Base-by-base conservation (phyloP, 352 stramenopile genomes). In the Pythium grandisporangium region DNA sequence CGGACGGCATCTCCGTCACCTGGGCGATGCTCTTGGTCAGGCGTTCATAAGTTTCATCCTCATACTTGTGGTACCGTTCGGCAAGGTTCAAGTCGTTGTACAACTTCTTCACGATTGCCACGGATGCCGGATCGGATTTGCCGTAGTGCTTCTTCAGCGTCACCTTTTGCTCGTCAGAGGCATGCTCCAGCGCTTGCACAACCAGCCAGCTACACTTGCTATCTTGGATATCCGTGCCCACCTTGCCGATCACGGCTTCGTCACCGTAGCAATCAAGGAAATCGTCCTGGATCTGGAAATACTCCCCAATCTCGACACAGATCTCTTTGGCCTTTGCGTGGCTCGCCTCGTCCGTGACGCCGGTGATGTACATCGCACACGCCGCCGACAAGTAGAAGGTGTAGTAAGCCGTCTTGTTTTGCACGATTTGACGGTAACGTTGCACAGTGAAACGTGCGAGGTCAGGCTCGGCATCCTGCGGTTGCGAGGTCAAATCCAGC, bases 221-320 rank as follows among this genome's bases (percentile, higher is more conserved):
- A 66, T 99, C 96, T 66, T 99, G 89, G 66, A 99, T 99, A 67
- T 99, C 96, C 13, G 96, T 99, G 49, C 93, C 93, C 30, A 92
- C 67, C 62, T 97, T 97, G 51, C 91, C 91, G 42, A 97, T 95
- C 42, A 97, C 84, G 27, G 82, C 58, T 10, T 88, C 84, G 42
- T 95, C 79, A 34, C 85, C 96, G 63, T 96, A 99, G 70, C 93
- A 98, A 71, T 99, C 96, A 5, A 99, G 68, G 56, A 93, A 98
- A 69, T 99, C 96, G 67, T 99, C 96, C 65, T 99, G 96, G 45
- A 98, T 94, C 74, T 99, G 96, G 62, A 99, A 99, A 61, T 99
- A 99, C 62, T 97, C 86, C 32, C 96, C 96, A 51, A 99, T 98
- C 44, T 85, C 78, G 45, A 97, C 70, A 50, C 90, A 97, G 54